Base-by-base conservation (phyloP, 1,284 basidiomycete species). In the Sutorius eximius region DNA sequence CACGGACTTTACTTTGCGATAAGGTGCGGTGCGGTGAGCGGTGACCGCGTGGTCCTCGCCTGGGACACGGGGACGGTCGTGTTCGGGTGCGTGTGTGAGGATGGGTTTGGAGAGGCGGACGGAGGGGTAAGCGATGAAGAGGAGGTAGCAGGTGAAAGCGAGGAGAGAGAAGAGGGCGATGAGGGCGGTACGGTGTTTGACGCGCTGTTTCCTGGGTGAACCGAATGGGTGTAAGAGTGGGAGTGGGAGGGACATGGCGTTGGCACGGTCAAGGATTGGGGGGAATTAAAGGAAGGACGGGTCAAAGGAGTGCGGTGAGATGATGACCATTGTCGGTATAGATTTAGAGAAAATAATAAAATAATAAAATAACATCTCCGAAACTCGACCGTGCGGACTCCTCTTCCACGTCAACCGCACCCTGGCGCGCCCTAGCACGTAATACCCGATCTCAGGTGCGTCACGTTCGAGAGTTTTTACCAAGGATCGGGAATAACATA, bases 161-260 rank as follows among this genome's bases (percentile, higher is more conserved):
- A 81, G 49, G 59, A 86, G 74, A 53, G 73, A 65, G 62, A 81
- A 54, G 60, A 86, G 74, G 15, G 79, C 80, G 61, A 85, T 55
- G 58, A 83, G 70, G 0, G 80, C 79, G 1, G 80, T 78, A 52
- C 81, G 75, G 36, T 80, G 73, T 50, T 73, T 75, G 4, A 58
- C 16, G 3, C 66, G 58, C 6, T 56, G 33, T n/a, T 69, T 69
- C 7, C 43, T 70, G 44, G 65, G 51, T 48, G 42, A 66, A 61
- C 50, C 66, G 65, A 49, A 68, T 52, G 38, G 63, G 37, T 59
- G 61, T 49, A 65, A 56, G 58, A 69, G 45, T 44, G 67, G 59
- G 44, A 56, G 46, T 15, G 54, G 62, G 58, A 59, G 61, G 30
- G 51, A 52, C 66, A 59, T 62, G 42, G 53, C 13, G 33, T 3